Evolutionary conservation across 1,139 yeast species (phyloP), one percentile per base, ranked within the genome.

Genomic region (Yamadazyma conglobata): DNA sequence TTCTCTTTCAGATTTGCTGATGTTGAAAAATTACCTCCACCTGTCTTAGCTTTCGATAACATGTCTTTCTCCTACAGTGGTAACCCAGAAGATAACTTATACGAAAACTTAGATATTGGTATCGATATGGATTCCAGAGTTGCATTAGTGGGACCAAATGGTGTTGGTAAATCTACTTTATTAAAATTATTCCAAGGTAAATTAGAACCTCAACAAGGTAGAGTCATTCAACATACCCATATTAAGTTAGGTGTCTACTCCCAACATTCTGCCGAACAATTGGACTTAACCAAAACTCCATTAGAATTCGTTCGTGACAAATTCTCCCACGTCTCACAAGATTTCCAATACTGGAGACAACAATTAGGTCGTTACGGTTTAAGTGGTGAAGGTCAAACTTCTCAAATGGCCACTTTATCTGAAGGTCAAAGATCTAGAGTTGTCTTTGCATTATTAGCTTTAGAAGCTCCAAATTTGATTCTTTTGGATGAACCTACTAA

Each of bases 371-470:
- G 96, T 67, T 91, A 85, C 56, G 98, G 98, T 69, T 78, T 93
- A 55, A 89, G 97, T 44, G 98, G 98, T 69, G 97, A 91, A 67
- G 95, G 94, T 44, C 98, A 91, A 73, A 91, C 97, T 39, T 87
- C 96, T 31, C 89, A 86, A 61, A 93, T 91, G 96, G 97, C 95
- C 45, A 91, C 98, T 14, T 70, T 93, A 46, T 88, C 97, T 12
- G 98, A 91, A 71, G 99, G 99, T 61, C 97, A 91, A 75, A 84
- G 97, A 73, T 88, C 97, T 42, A 83, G 98, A 69, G 98, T 91
- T 46, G 98, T 91, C 39, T 93, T 91, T 56, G 98, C 98, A 13
- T 72, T 91, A 49, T 75, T 91, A 53, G 98, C 98, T 28, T 75
- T 91, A 48, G 97, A 91, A 67, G 73, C 84, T 44, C 98, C 99